Evolutionary conservation across 1,284 basidiomycete species (phyloP), one percentile per base, ranked within the genome.

Genomic region (Volvariella volvacea): DNA sequence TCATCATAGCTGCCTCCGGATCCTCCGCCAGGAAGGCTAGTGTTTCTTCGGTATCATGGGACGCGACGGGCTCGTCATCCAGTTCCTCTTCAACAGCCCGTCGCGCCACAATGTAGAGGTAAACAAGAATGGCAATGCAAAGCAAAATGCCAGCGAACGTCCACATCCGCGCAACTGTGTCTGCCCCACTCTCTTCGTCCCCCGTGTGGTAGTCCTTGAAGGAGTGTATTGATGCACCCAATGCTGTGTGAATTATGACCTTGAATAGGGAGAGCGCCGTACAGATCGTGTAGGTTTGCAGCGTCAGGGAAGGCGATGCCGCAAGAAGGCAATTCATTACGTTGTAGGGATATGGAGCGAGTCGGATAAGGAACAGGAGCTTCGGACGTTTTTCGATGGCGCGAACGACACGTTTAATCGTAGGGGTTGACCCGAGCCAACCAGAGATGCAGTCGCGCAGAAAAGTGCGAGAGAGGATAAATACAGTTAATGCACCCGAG

Each of bases 271-370:
- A 88, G 22, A 91, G 72, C 3, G 82, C 88, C 6, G 89, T 92
- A 67, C 88, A 91, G 39, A 76, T 57, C 21, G 80, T 76, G 64
- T 91, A 92, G 8, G 88, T 91, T 50, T 73, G 73, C 53, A 92
- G 70, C 8, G 80, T 83, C 52, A 92, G 75, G n/a, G 82, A 80
- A n/a, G 83, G 82, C 10, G 87, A 81, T n/a, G 87, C 86, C 2
- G 89, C 89, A 28, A 92, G 76, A 36, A 92, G 76, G 54, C 85
- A 88, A 67, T 92, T 92, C 82, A 92, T 88, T 56, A 92, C 83
- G 63, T 92, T 92, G 70, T 86, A 88, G 0, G 85, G 86, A 58
- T 88, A 88, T 3, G 86, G 86, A 15, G 87, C 89, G 41, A 92
- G 73, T 43, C 89, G 85, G 53, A 92, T 85, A 50, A 92, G 78